Conservation (phyloP, 2,329 filamentous ascomycete genomes). For the Xylariomycetidae sp. region DNA sequence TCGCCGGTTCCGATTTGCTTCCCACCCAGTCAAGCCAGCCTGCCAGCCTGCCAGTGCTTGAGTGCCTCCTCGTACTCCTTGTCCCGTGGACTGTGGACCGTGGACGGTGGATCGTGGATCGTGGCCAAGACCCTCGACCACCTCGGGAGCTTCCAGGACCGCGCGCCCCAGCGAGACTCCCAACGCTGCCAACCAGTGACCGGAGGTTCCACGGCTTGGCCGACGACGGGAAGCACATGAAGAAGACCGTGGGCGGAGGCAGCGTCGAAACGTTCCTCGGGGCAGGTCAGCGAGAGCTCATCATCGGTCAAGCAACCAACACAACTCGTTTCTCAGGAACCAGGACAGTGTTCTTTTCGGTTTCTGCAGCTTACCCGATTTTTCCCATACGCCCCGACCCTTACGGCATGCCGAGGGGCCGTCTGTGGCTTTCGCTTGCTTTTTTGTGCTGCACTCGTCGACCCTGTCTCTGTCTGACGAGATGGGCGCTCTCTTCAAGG, state of each 20-base stretch:
- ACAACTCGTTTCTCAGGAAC: no score
- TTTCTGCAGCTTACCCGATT: slow-evolving; percentile 5
- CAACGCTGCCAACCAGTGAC: not conserved
- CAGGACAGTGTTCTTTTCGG: no score
- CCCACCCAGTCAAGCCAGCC: slow-evolving; percentile 16
- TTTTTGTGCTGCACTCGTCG: slow-evolving; percentile 14
- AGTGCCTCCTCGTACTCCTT: slow-evolving; percentile 7
- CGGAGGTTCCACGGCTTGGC: not conserved
- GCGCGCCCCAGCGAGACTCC: slow-evolving; percentile 17
- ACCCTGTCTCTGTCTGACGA: slow-evolving; percentile 14
- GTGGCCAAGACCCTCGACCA: not conserved
- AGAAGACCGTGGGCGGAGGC: no score
- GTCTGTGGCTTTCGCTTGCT: slow-evolving; percentile 19
- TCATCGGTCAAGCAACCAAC: no score
- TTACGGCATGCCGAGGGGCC: slow-evolving; percentile 19
- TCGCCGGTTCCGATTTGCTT: slow-evolving; percentile 18
- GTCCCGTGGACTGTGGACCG: slow-evolving; percentile 4
- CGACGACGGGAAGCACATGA: not conserved
- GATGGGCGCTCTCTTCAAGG: slow-evolving; percentile 6
- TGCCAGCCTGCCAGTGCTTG: slow-evolving; percentile 1
- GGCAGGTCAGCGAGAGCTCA: no score
- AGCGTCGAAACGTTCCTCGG: no score
- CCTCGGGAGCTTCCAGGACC: slow-evolving; percentile 25
- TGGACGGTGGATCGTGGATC: no score
- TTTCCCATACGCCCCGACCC: slow-evolving; percentile 15